phyloP scores from a whole-genome alignment of 345 rosid genomes.

The Arabidopsis suecica region DNA sequence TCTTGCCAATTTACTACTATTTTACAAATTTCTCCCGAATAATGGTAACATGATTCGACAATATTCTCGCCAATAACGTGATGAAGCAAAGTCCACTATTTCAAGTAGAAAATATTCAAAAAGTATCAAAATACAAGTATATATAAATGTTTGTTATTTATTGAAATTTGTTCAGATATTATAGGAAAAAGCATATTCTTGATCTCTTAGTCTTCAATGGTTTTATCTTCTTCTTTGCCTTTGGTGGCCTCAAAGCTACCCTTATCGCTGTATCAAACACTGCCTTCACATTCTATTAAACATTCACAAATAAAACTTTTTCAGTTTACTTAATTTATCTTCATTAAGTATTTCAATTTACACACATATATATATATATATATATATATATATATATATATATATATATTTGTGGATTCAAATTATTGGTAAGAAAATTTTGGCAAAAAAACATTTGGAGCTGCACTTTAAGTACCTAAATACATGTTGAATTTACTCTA shows the following conservation, averaged over 20 bases:
- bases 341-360: too few species aligned
- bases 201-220: conserved; percentile 46
- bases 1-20: too few species aligned
- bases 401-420: too few species aligned
- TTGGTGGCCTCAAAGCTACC: conserved; percentile 70
- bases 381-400: too few species aligned
- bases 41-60: too few species aligned
- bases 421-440: too few species aligned
- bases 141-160: not conserved
- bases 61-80: too few species aligned
- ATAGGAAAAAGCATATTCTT: conserved; percentile 57
- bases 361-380: too few species aligned
- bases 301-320: not conserved
- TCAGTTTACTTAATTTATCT: not conserved
- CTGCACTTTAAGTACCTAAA: not conserved
- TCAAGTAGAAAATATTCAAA: not conserved
- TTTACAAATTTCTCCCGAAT: too few species aligned
- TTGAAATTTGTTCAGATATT: conserved; percentile 10
- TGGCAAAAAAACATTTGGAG: too few species aligned
- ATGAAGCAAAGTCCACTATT: not conserved
- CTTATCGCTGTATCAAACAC: conserved; percentile 79
- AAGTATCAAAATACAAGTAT: not conserved
- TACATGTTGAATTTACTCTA: not conserved
- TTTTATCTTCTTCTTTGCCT: conserved; percentile 58
- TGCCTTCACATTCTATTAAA: conserved; percentile 65